These are phyloP conservation scores for Colletotrichum liaoningense DNA, from an alignment of 2,329 filamentous ascomycete species.

Conservation along the genomic window DNA sequence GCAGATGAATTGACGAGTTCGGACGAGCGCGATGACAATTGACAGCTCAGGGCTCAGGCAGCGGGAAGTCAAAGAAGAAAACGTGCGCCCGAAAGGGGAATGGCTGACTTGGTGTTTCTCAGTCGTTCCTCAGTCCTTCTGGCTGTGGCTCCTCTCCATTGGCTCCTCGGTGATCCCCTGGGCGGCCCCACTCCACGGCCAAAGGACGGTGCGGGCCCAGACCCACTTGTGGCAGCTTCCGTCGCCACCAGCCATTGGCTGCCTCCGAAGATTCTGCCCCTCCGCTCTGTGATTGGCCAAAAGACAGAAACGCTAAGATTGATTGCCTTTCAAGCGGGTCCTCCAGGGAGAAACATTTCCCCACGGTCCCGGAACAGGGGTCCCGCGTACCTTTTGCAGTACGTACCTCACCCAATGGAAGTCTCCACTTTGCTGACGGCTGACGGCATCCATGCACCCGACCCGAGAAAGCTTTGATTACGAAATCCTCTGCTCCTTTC, in stretches of 20 bases:
- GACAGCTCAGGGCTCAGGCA: neutral
- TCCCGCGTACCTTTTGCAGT: too few relatives aligned
- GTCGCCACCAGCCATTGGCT: neutral
- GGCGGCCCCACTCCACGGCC: neutral
- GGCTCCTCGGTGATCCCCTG: neutral
- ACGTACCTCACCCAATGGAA: too few relatives aligned
- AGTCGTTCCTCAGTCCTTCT: too few relatives aligned
- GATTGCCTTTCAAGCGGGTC: neutral
- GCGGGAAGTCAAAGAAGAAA: neutral
- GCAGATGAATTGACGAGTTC: neutral
- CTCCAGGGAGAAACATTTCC: neutral
- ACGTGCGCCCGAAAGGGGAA: neutral
- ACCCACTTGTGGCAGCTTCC: neutral
- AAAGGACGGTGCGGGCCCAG: neutral
- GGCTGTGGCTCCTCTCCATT: too few relatives aligned
- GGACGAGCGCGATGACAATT: neutral
- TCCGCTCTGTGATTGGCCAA: neutral
- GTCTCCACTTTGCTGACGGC: neutral
- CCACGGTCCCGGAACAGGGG: neutral
- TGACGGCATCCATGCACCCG: neutral
- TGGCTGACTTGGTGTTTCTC: too few relatives aligned
- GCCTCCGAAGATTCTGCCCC: neutral
- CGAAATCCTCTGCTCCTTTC: neutral
- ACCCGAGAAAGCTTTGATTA: neutral
- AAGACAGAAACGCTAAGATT: fast-evolving